Base-by-base conservation (phyloP, 2,329 filamentous ascomycete species). In the Truncatella angustata region DNA sequence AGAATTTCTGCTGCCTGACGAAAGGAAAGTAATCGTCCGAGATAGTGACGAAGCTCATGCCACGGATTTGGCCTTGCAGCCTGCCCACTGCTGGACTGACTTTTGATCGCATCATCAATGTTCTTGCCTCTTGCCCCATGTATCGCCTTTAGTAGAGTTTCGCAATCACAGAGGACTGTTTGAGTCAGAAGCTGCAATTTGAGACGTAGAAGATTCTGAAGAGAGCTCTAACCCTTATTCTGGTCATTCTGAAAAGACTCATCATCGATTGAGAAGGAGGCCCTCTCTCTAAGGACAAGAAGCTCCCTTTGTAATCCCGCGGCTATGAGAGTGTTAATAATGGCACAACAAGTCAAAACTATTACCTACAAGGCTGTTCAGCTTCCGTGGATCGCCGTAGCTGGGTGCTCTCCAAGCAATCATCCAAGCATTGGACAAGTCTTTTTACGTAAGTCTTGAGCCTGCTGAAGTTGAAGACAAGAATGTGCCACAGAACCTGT, bases 1-100 rank as follows among this genome's bases (percentile, higher is more conserved):
- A 55, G 24, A 18, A 43, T 26, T 14, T 55, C 53, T 1, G 53
- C 53, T 11, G 53, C 53, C 21, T 53, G 49, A 4, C 50, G 53
- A 26, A 49, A 55, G 4, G 53, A 52, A 11, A 40, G 24, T 7
- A 55, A 26, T 10, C 50, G 50, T 2, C 53, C 53, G 10, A 44
- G 35, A 18, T 42, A 50, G 18, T 55, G 53, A 5, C 53, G 44
- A 11, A 55, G 45, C 18, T 55, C 53, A n/a, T 40, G 34, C 53
- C 53, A 55, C 24, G 11, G n/a, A 11, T 45, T 28, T 16, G 44
- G 26, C 23, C n/a, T 46, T 3, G 23, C n/a, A 7, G 16, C 26
- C 16, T 23, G 21, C n/a, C 7, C 20, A 12, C 36, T 20, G 5
- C 28, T 50, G 4, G 52, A 36, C 11, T 45, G 32, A 9, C 32